phyloP scores from a whole-genome alignment of 1,284 basidiomycete species.

The Vanrija humicola region DNA sequence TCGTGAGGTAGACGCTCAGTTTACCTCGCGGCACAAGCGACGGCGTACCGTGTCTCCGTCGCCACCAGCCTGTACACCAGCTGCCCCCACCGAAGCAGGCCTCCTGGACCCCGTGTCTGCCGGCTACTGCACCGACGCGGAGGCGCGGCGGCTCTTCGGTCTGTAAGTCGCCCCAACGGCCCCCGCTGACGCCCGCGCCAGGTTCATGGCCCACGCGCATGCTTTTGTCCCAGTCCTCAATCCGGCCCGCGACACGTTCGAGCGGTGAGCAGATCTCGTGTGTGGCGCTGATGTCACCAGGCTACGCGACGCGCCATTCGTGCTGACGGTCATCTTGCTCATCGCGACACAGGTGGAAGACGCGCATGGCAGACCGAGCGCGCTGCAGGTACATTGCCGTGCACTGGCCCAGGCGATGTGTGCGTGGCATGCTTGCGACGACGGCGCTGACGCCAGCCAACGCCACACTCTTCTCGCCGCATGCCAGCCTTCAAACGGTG shows the following conservation, averaged over 20 bases:
- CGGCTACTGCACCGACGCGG: constrained; percentile 16
- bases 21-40: too few species aligned
- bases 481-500: constrained; percentile 24
- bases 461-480: constrained; percentile 27
- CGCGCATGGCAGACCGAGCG: constrained; percentile 5
- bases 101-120: constrained; percentile 18
- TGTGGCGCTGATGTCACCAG: background rate
- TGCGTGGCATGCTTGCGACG: background rate
- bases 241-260: constrained; percentile 23
- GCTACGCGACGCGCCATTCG: constrained; percentile 25
- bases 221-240: constrained; percentile 28
- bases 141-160: constrained; percentile 21
- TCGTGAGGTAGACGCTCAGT: too few species aligned
- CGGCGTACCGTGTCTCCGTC: too few species aligned
- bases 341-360: constrained; percentile 7
- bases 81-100: too few species aligned
- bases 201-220: constrained; percentile 27
- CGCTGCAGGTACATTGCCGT: constrained; percentile 9
- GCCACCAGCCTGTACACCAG: too few species aligned
- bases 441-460: constrained; percentile 15
- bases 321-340: constrained; percentile 26
- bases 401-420: constrained; percentile 27
- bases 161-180: constrained; percentile 10
- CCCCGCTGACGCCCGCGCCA: constrained; percentile 1
- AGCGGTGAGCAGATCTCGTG: constrained; percentile 14